Conservation (phyloP, 495 filamentous ascomycete species). For the Chaetomium cochliodes region DNA sequence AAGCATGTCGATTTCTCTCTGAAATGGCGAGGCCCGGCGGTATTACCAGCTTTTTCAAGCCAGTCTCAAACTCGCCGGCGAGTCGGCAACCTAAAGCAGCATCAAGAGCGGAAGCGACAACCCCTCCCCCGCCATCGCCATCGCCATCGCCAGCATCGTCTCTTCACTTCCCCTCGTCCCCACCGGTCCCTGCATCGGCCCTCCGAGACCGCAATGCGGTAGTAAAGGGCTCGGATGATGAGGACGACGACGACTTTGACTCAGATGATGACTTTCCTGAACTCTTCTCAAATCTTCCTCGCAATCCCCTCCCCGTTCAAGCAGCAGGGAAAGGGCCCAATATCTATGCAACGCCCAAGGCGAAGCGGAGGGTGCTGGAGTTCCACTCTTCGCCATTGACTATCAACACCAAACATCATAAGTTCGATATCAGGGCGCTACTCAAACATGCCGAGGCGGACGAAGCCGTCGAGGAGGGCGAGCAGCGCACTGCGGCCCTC, state of each 20-base stretch:
- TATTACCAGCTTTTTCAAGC: slow-evolving; percentile 34
- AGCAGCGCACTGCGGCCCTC: slow-evolving; percentile 48
- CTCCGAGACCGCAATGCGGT: slow-evolving; percentile 42
- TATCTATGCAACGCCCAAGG: slow-evolving; percentile 35
- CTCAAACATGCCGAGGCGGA: slow-evolving; percentile 59
- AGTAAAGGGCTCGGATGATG: slow-evolving; percentile 54
- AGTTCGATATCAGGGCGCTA: slow-evolving; percentile 65
- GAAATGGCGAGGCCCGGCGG: slow-evolving; percentile 25
- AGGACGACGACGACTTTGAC: slow-evolving; percentile 21
- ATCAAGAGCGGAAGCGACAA: slow-evolving; percentile 20
- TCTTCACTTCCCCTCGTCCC: slow-evolving; percentile 30
- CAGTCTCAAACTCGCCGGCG: slow-evolving; percentile 17
- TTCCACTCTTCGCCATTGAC: slow-evolving; percentile 45
- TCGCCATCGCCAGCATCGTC: slow-evolving; percentile 16
- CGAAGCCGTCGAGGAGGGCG: slow-evolving; percentile 55
- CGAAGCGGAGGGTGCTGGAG: slow-evolving; percentile 42
- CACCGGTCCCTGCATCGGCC: slow-evolving; percentile 30
- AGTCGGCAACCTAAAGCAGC: neutral
- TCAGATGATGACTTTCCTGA: slow-evolving; percentile 25
- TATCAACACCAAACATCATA: slow-evolving; percentile 55
- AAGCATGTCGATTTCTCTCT: neutral
- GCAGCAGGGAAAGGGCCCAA: slow-evolving; percentile 4
- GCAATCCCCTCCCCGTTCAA: slow-evolving; percentile 8
- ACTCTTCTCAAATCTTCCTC: neutral
- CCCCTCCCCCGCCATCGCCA: slow-evolving; percentile 18